Conservation (phyloP, 768 basidiomycete species). For the Tylopilus cervinicoccineus region DNA sequence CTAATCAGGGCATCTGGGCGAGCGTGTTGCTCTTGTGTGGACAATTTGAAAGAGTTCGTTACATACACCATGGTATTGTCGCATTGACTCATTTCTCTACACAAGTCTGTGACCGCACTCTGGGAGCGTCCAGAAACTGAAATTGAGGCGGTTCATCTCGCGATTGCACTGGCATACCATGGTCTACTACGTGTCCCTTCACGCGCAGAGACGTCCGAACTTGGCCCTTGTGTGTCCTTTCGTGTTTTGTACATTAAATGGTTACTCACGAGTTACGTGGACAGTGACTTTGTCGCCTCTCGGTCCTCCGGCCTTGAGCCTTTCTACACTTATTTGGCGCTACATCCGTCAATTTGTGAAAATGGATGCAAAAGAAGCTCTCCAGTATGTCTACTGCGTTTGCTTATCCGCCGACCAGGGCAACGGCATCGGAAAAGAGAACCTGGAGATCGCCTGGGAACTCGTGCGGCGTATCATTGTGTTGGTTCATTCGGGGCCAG, state of each 20-base stretch:
- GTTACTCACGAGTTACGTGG: background rate
- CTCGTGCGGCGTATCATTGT: conserved; percentile 76
- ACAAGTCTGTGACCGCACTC: conserved; percentile 82
- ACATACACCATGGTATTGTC: too few species aligned
- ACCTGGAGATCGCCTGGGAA: conserved; percentile 79
- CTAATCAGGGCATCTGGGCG: conserved; percentile 71
- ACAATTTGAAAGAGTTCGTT: conserved; percentile 84
- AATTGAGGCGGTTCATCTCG: conserved; percentile 92
- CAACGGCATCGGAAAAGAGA: conserved; percentile 73
- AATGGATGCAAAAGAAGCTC: conserved; percentile 88
- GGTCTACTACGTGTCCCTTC: conserved; percentile 84
- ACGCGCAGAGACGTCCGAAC: conserved; percentile 77
- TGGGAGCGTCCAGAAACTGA: conserved; percentile 86
- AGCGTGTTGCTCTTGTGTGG: conserved; percentile 86
- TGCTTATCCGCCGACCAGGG: conserved; percentile 73
- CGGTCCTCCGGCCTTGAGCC: conserved; percentile 68
- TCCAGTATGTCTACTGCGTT: conserved; percentile 92
- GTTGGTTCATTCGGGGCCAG: conserved; percentile 69
- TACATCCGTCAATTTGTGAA: conserved; percentile 91
- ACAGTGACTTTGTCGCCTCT: conserved; percentile 68
- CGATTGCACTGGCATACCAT: conserved; percentile 89
- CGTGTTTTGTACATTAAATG: background rate
- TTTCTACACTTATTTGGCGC: conserved; percentile 85
- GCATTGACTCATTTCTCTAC: background rate
- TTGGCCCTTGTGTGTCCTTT: conserved; percentile 64